phyloP scores from a whole-genome alignment of 352 stramenopile species.

The Phytophthora aleatoria region DNA sequence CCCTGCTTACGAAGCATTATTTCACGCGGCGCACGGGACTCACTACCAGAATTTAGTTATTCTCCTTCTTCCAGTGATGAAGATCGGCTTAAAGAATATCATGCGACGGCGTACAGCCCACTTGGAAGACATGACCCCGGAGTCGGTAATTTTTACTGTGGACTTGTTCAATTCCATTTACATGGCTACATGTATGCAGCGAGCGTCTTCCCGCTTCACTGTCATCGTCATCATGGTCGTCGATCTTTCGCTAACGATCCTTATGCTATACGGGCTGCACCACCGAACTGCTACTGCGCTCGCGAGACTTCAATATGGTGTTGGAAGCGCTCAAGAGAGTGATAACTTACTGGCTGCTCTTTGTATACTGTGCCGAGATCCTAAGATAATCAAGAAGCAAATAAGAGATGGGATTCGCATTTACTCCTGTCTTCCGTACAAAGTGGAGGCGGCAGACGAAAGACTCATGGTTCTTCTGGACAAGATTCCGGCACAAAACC shows the following conservation, averaged over 20 bases:
- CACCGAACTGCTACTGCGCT: conserved; percentile 1
- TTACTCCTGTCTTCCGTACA: conserved; percentile 3
- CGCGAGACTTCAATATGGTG: neutral
- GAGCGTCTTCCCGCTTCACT: neutral
- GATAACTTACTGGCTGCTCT: conserved; percentile 2
- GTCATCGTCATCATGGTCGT: conserved; percentile 10
- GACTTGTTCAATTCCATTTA: conserved; percentile 30
- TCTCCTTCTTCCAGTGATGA: conserved; percentile 9
- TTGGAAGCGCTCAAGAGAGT: neutral
- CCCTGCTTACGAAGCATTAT: conserved; percentile 15
- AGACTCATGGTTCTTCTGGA: conserved; percentile 3
- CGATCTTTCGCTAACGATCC: conserved; percentile 9
- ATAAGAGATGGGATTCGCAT: neutral
- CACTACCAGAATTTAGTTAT: conserved; percentile 16
- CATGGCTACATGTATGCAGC: conserved; percentile 28
- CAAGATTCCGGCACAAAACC: neutral
- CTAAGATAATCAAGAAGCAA: neutral
- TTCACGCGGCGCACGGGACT: conserved; percentile 10
- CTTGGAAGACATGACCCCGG: conserved; percentile 23
- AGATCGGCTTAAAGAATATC: conserved; percentile 10
- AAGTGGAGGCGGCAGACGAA: neutral
- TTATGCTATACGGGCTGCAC: conserved; percentile 15
- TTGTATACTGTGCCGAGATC: conserved; percentile 5
- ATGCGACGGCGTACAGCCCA: conserved; percentile 4
- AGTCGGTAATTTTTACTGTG: conserved; percentile 27